Evolutionary conservation across 2,329 filamentous ascomycete species (phyloP).

Genomic region (Fusarium irregulare): DNA sequence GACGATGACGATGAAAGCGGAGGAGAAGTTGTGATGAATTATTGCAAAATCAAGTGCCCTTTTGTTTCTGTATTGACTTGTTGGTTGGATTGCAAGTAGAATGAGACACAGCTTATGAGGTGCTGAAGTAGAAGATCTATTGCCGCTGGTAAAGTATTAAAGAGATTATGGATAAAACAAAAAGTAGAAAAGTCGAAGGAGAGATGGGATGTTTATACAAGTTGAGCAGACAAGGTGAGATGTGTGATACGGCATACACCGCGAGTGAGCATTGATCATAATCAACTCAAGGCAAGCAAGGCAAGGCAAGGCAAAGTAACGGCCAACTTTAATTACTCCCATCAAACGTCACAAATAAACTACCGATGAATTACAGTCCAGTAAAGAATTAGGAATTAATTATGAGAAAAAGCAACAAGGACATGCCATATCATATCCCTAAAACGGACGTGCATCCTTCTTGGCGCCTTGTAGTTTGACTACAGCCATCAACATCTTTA

Average conservation of each 20-base stretch:
- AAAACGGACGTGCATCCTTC: constrained; percentile 15
- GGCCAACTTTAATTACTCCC: constrained; percentile 26
- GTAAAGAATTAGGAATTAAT: neutral
- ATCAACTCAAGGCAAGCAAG: neutral
- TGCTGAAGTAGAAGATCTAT: neutral
- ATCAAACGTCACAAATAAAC: constrained; percentile 1
- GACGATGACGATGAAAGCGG: neutral
- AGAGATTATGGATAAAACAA: neutral
- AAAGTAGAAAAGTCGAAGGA: neutral
- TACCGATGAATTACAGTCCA: neutral
- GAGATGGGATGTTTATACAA: constrained; percentile 6
- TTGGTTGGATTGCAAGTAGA: neutral
- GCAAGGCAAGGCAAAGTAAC: neutral
- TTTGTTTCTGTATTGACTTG: neutral
- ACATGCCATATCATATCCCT: neutral
- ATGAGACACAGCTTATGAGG: neutral
- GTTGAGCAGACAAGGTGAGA: constrained; percentile 3
- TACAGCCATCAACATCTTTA: neutral
- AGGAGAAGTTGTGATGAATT: neutral
- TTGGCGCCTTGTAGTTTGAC: constrained; percentile 2
- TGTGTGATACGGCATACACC: constrained; percentile 11
- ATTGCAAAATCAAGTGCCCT: neutral
- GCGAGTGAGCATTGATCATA: neutral
- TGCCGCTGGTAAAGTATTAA: neutral
- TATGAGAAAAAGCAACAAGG: neutral